A percentile compares a stretch with the other conserved stretches of the same genome.
Conservation (phyloP, 768 basidiomycete genomes). For the Calocera cornea region DNA sequence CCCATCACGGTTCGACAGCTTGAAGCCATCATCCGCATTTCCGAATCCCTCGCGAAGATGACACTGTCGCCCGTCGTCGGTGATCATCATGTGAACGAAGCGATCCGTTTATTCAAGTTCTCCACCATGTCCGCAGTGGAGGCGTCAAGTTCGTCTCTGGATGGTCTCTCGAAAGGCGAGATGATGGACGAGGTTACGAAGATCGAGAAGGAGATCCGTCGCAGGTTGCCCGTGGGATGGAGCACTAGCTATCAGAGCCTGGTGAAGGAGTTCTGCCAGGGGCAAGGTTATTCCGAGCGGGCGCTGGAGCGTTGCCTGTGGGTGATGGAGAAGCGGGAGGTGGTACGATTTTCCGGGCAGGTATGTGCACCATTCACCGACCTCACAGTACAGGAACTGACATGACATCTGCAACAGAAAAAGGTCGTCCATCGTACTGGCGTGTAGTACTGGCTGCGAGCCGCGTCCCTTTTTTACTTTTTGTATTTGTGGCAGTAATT, state of each 20-base stretch:
- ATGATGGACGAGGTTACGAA: conserved; percentile 83
- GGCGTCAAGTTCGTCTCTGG: conserved; percentile 61
- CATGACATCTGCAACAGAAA: conserved; percentile 27
- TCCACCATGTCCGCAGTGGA: conserved; percentile 99
- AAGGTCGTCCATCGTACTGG: conserved; percentile 38
- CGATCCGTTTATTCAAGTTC: conserved; percentile 94
- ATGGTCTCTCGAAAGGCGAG: conserved; percentile 81
- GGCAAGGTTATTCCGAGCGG: conserved; percentile 81
- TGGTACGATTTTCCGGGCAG: conserved; percentile 80
- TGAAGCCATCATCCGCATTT: conserved; percentile 97
- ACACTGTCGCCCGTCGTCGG: conserved; percentile 75
- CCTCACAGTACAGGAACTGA: conserved; percentile 10
- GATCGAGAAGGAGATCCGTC: conserved; percentile 75
- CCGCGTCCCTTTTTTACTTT: background rate
- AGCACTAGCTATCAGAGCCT: conserved; percentile 91
- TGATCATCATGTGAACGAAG: conserved; percentile 92
- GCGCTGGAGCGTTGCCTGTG: conserved; percentile 84
- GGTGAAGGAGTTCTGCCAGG: conserved; percentile 81
- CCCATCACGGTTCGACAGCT: conserved; percentile 97
- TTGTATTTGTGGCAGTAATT: conserved; percentile 1
- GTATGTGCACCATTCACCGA: conserved; percentile 15
- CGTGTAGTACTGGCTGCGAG: conserved; percentile 13
- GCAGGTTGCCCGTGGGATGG: conserved; percentile 86
- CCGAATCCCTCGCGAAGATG: conserved; percentile 90
- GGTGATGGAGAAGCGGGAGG: conserved; percentile 87